Base-by-base conservation (phyloP, 1,139 yeast genomes). In the Waltiozyma sp. region DNA sequence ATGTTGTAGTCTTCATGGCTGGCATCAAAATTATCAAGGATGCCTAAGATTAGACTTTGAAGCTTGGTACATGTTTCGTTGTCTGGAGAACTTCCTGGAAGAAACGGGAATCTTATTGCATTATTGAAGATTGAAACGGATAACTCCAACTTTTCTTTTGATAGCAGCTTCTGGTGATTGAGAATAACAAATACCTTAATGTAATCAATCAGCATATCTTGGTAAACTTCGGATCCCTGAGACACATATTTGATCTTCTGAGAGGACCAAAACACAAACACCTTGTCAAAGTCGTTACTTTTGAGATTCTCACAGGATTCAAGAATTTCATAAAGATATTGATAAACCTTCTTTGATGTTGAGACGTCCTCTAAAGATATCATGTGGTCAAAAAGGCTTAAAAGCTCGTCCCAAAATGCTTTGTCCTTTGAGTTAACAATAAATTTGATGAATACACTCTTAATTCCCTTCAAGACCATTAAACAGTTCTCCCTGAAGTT, bases 91-190 rank as follows among this genome's bases (percentile, higher is more conserved):
- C 63, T 64, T 16, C 66, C 70, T 7, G 82, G 78, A 23, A 82
- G 62, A 13, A 81, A 68, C 0, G 93, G 91, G 56, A 80, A 83
- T 44, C 83, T 65, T 2, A 81, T 75, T 45, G 85, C 75, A 26
- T 77, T 68, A 51, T 75, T 77, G 49, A 82, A 69, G 10, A 72
- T 62, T 19, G 61, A 58, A 38, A 80, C 58, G 18, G 77, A 63
- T 13, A 58, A 60, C 45, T 67, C 71, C 33, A 73, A 61, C 28
- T 56, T 54, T 14, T 34, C 42, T 38, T 38, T 52, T 28, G 48
- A 41, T 40, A 42, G 41, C 37, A 42, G 69, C 0, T 37, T 54
- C 15, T 76, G 56, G 2, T 49, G 46, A 49, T 69, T 69, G 11
- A 82, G 60, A 1, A 65, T 56, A 1, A 72, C 70, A 55, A 80